Evolutionary conservation across 345 rosid genomes (phyloP), one percentile per base, ranked within the genome.

Genomic region (Camelina sativa): DNA sequence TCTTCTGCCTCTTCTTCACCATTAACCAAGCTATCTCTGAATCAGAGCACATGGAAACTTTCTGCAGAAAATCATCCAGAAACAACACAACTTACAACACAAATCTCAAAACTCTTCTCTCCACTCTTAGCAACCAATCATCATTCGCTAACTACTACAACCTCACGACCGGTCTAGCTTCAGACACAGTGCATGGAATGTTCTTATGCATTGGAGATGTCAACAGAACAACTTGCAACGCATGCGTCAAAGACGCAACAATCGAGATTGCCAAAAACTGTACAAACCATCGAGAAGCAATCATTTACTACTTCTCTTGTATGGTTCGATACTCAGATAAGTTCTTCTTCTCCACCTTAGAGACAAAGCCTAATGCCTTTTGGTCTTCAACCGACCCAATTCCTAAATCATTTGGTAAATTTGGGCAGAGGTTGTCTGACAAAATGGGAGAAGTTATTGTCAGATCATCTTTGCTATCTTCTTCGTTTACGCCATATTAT

Each of bases 181-280:
- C 79, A 38, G 68, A 75, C 73, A 52, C 28, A 32, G 69, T 68
- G 28, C 69, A 68, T 28, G 79, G 74, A 3, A 74, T 81, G 69
- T 84, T 79, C 61, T 80, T 79, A 19, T 80, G 87, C 82, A 74
- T 60, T 0, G 84, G 84, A 0, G 81, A 82, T 11, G 40, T 61
- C 72, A 25, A 68, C 47, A 11, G 57, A 7, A 37, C 58, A 16
- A 12, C 25, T 2, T 89, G 89, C 74, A 41, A 19, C 41, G n/a
- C 23, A 8, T 89, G 87, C 19, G 82, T 82, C 41, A 23, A 2
- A 10, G 23, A 11, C 0, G 83, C 85, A 3, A 23, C 75, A 4
- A 25, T 7, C 2, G 6, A 73, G 0, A 25, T 82, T 19, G 2
- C 11, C 16, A 44, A 32, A 25, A 22, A 3, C 5, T 85, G 90